phyloP scores from a whole-genome alignment of 371 early-diverging fungal species.

The Mucor circinelloides region DNA sequence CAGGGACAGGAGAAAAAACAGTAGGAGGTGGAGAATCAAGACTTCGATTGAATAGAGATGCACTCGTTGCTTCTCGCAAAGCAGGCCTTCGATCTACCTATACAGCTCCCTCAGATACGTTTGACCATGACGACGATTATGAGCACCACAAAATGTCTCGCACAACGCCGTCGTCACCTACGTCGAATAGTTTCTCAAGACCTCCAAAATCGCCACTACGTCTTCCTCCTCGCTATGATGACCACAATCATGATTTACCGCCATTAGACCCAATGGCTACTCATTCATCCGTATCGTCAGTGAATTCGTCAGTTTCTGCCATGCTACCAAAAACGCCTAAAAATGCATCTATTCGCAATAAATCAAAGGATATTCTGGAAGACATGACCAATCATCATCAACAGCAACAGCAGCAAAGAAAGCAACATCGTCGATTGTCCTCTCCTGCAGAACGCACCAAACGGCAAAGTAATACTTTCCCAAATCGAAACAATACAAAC shows the following conservation, averaged over 20 bases:
- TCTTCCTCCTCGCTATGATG: constrained; percentile 7
- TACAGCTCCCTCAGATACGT: not conserved
- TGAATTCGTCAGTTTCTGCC: constrained; percentile 25
- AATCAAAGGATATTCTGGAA: not conserved
- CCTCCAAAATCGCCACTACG: constrained; percentile 51
- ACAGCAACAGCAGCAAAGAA: not conserved
- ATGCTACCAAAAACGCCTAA: constrained; percentile 20
- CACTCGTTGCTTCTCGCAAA: constrained; percentile 15
- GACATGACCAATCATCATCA: not conserved
- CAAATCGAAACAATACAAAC: constrained; percentile 19
- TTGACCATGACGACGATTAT: not conserved
- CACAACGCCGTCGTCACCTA: constrained; percentile 21
- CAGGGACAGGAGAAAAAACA: not conserved
- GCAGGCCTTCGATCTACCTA: constrained; percentile 16
- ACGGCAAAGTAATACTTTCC: constrained; percentile 26
- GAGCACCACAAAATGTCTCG: constrained; percentile 6
- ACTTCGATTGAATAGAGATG: constrained; percentile 16
- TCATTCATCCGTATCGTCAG: constrained; percentile 14
- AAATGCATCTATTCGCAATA: constrained; percentile 14
- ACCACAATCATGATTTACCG: not conserved
- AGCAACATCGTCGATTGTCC: constrained; percentile 12
- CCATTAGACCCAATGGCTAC: constrained; percentile 22
- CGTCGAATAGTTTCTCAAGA: constrained; percentile 21
- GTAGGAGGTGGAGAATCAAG: not conserved
- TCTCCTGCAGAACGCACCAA: constrained; percentile 13